Percentiles rank a stretch among this genome's conserved stretches.
phyloP scores from a whole-genome alignment of 1,284 basidiomycete genomes.

The Melampsora medusae region DNA sequence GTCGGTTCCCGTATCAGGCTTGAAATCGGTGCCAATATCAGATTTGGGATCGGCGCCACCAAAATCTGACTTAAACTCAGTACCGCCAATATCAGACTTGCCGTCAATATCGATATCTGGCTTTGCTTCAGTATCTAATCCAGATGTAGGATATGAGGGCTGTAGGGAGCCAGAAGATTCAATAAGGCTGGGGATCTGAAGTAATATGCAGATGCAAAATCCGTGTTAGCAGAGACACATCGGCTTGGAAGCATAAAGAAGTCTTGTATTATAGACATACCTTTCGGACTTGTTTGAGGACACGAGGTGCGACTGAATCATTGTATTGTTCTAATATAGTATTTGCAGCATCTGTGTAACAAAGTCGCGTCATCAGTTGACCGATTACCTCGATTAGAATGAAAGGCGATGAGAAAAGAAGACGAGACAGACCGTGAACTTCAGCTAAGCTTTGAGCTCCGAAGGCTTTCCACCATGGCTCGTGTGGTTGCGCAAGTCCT shows the following conservation, averaged over 20 bases:
- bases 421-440: slow-evolving; percentile 24
- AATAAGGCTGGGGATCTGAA: not conserved
- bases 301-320: slow-evolving; percentile 7
- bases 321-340: slow-evolving; percentile 35
- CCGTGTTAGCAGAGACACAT: not conserved
- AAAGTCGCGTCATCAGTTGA: not conserved
- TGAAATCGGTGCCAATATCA: too few species aligned
- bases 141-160: not conserved
- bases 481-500: not conserved
- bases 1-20: too few species aligned
- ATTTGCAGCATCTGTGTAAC: slow-evolving; percentile 22
- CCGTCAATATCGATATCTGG: not conserved
- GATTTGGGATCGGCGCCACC: too few species aligned
- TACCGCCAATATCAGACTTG: too few species aligned
- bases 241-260: not conserved
- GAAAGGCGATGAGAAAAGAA: not conserved
- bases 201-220: not conserved
- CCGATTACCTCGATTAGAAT: not conserved
- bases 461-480: slow-evolving; percentile 40
- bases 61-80: too few species aligned
- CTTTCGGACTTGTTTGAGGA: slow-evolving; percentile 26
- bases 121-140: not conserved
- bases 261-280: not conserved
- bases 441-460: slow-evolving; percentile 15
- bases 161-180: not conserved